Evolutionary conservation across 1,139 yeast genomes (phyloP), one percentile per base, ranked within the genome.

Genomic region (Scheffersomyces insectosa): DNA sequence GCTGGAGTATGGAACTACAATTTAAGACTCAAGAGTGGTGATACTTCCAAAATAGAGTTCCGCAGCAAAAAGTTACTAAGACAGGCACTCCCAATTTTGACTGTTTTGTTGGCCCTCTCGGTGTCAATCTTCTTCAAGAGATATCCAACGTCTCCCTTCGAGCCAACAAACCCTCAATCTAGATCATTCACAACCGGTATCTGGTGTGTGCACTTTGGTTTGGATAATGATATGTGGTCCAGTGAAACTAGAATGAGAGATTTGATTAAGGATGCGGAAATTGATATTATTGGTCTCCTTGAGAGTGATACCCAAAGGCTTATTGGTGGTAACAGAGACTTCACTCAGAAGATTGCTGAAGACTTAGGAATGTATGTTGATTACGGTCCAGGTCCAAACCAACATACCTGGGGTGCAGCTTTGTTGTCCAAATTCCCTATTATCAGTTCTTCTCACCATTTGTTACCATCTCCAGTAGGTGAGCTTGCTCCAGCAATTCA

Each of bases 141-240:
- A 54, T 77, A 77, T 59, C 87, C 86, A 48, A 66, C 74, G 9
- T 65, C 63, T 9, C 75, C 76, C 12, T 88, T 88, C 37, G 65
- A 66, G 45, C 98, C 98, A 20, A 84, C 82, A 59, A 93, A 91
- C 58, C 83, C 86, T 20, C 84, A 84, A 10, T 80, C 90, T 9
- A 78, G 82, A 55, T 65, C 89, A 3, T 80, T 93, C 58, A 90
- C 96, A 2, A 91, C 97, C 0, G 99, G 97, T 59, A 91, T 93
- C 50, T 93, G 99, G 99, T 93, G 99, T 32, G 85, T 93, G 50
- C 99, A 93, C 67, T 93, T 93, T 60, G 99, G 97, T 15, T 76
- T 93, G 43, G 99, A 93, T 63, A 93, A 93, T 62, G 97, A 91
- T 62, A 87, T 93, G 95, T 93, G 99, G 99, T 95, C 96, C 0